These are phyloP conservation scores for Lasiodiplodia sp. DNA, from an alignment of 2,329 filamentous ascomycete genomes.

Conservation along the genomic window DNA sequence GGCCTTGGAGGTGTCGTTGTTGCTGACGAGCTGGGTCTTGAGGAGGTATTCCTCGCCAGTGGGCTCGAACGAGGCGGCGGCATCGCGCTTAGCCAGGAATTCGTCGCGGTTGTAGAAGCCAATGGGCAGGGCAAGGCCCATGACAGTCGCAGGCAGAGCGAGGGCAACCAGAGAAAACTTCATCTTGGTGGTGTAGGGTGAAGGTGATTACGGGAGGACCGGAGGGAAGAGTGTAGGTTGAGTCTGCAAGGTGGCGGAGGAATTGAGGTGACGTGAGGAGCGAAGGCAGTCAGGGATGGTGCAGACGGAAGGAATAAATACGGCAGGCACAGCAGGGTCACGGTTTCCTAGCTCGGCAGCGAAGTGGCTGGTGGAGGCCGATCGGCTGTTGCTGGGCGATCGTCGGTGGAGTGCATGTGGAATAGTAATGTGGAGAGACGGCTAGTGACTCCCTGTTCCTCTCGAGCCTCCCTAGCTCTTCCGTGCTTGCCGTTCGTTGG, in stretches of 20 bases:
- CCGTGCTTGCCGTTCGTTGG: background rate
- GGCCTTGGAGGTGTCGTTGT: conserved; percentile 22
- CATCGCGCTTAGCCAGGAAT: conserved; percentile 19
- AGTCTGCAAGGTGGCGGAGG: background rate
- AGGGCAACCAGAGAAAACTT: conserved; percentile 24
- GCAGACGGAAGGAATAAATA: conserved; percentile 17
- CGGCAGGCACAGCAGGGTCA: conserved; percentile 11
- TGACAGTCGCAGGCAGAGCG: conserved; percentile 3
- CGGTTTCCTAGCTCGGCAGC: conserved; percentile 13
- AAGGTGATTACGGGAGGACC: background rate
- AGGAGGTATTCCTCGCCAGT: conserved; percentile 25
- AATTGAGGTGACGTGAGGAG: background rate
- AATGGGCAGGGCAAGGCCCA: conserved; percentile 26
- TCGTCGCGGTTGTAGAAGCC: conserved; percentile 25
- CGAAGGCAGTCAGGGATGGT: conserved; percentile 12
- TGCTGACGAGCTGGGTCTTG: conserved; percentile 22
- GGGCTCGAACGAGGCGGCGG: conserved; percentile 1
- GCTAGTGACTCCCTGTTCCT: background rate
- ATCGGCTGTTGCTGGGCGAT: conserved; percentile 27
- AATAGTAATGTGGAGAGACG: conserved; percentile 21
- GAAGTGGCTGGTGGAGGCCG: conserved; percentile 26
- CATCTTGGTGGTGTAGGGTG: background rate
- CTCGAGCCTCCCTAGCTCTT: conserved; percentile 5
- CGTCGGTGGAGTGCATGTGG: conserved; percentile 25
- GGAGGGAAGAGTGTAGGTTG: background rate